Percentiles rank a stretch among this genome's conserved stretches.
These are phyloP conservation scores for Cotoneaster glaucophyllus DNA, from an alignment of 306 rosid genomes.

Conservation along the genomic window DNA sequence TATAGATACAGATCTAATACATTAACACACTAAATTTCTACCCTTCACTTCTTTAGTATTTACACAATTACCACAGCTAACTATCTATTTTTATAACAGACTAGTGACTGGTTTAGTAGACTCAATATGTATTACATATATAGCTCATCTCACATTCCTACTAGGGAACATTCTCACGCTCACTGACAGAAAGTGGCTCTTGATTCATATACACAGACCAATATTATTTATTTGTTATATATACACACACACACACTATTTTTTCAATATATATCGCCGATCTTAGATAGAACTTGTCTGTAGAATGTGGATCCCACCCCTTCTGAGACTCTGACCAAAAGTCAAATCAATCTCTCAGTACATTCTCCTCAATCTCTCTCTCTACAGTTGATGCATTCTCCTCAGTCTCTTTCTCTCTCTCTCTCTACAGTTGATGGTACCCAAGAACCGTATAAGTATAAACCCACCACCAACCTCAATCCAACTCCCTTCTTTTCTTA, in stretches of 20 bases:
- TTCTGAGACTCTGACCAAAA: constrained; percentile 51
- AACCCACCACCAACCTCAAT: constrained; percentile 20
- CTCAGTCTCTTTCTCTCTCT: not conserved
- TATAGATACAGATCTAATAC: too few relatives aligned
- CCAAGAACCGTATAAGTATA: constrained; percentile 16
- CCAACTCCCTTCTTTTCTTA: constrained; percentile 21
- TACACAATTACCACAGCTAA: too few relatives aligned
- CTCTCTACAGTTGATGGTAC: constrained; percentile 9
- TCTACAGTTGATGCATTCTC: not conserved
- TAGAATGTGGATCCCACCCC: constrained; percentile 51
- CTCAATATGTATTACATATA: too few relatives aligned
- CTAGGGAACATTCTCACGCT: constrained; percentile 66
- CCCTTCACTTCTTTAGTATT: too few relatives aligned
- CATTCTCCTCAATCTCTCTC: constrained; percentile 12
- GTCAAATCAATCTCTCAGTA: constrained; percentile 35
- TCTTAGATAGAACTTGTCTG: constrained; percentile 50
- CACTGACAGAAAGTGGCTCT: constrained; percentile 63
- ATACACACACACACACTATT: not conserved
- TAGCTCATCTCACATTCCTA: not conserved
- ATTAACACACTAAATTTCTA: too few relatives aligned
- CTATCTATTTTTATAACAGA: too few relatives aligned
- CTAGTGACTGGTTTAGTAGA: too few relatives aligned
- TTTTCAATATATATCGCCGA: constrained; percentile 35
- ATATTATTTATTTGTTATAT: not conserved
- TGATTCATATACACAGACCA: constrained; percentile 47